Conservation (phyloP, 495 filamentous ascomycete genomes). For the Penicillium coprophilum region DNA sequence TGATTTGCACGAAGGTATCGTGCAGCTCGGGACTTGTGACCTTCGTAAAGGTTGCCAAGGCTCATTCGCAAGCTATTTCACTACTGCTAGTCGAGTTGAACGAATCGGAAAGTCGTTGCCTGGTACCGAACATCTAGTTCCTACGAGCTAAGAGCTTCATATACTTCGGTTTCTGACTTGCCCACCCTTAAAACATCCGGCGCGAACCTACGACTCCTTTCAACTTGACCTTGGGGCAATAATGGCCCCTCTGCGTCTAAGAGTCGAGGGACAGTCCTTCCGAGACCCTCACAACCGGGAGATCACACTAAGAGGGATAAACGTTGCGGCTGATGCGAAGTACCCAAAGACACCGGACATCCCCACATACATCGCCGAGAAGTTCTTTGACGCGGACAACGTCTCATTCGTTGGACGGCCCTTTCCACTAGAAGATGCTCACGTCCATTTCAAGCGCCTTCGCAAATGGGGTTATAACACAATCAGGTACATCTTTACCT, state of each 20-base stretch:
- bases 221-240: neutral
- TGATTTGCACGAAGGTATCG: neutral
- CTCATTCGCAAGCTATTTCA: neutral
- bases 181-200: neutral
- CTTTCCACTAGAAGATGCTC: slow-evolving; percentile 78
- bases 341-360: slow-evolving; percentile 73
- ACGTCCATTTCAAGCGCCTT: slow-evolving; percentile 82
- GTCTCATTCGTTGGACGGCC: slow-evolving; percentile 88
- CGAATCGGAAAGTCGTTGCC: neutral
- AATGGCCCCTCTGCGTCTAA: slow-evolving; percentile 55
- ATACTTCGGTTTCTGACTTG: neutral
- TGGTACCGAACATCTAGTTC: neutral
- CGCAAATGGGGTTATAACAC: slow-evolving; percentile 91
- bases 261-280: slow-evolving; percentile 80
- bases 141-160: neutral
- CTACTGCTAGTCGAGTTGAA: neutral
- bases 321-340: slow-evolving; percentile 67
- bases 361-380: slow-evolving; percentile 72
- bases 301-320: slow-evolving; percentile 68
- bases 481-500: slow-evolving; percentile 94
- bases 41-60: neutral
- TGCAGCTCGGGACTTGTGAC: neutral
- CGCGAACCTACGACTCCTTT: neutral
- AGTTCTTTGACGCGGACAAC: slow-evolving; percentile 90
- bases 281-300: slow-evolving; percentile 67